Evolutionary conservation across 2,329 filamentous ascomycete species (phyloP).

Genomic region (Fusarium pseudoanthophilum): DNA sequence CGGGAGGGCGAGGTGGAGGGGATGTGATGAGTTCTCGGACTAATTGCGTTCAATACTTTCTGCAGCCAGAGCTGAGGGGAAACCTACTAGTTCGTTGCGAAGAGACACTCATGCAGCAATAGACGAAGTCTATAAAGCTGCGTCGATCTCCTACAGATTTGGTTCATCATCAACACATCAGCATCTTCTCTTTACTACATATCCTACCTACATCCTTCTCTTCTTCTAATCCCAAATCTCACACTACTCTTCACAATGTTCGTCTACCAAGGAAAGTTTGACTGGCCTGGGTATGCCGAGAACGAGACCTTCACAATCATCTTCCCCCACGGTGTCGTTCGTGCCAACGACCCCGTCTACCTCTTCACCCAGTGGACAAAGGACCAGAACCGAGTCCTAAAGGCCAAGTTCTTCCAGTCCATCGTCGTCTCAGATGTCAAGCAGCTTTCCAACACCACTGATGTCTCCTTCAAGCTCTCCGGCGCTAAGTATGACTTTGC

Average conservation of each 20-base stretch:
- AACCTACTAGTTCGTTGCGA: accelerated
- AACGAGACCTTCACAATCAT: no score
- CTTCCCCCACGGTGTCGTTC: no score
- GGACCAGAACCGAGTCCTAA: no score
- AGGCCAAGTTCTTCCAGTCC: no score
- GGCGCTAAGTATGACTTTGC: no score
- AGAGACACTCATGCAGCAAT: not conserved
- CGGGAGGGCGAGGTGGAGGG: not conserved
- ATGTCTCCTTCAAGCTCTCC: no score
- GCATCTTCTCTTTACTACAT: not conserved
- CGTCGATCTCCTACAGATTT: accelerated
- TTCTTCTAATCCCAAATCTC: not conserved
- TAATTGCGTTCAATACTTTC: not conserved
- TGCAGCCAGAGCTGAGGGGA: not conserved
- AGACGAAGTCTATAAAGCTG: accelerated
- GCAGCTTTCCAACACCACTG: no score
- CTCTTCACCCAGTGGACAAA: no score
- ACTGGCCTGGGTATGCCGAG: no score
- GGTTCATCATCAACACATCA: accelerated
- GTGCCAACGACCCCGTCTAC: no score
- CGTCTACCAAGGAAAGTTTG: not conserved
- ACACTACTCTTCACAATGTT: accelerated
- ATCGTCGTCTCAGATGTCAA: no score
- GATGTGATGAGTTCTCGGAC: not conserved
- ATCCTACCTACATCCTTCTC: no score